Evolutionary conservation across 1,284 basidiomycete genomes (phyloP).

Genomic region (Porogramme epimiltina): DNA sequence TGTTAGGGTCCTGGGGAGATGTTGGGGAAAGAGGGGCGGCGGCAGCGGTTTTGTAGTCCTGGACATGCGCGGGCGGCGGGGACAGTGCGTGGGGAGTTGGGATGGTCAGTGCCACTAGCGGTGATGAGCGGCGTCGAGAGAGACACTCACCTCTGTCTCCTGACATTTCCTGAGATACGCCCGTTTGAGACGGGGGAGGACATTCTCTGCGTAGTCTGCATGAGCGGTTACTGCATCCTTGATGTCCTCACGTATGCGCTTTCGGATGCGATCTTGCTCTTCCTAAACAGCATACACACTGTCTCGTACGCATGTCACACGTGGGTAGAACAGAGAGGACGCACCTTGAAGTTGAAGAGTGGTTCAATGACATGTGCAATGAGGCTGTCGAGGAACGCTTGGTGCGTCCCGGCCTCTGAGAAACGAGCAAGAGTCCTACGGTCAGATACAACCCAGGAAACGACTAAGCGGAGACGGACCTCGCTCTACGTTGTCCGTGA

Average conservation of each 20-base stretch:
- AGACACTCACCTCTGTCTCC: constrained; percentile 72
- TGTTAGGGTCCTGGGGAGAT: constrained; percentile 26
- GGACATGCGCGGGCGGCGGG: not conserved
- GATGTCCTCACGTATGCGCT: constrained; percentile 87
- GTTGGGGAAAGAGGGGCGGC: constrained; percentile 35
- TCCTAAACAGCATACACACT: constrained; percentile 49
- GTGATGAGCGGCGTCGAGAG: not conserved
- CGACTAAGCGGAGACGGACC: constrained; percentile 44
- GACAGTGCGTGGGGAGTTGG: not conserved
- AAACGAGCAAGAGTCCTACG: not conserved
- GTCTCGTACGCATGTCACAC: constrained; percentile 2
- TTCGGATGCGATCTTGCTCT: constrained; percentile 84
- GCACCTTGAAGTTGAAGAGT: constrained; percentile 67
- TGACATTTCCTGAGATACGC: constrained; percentile 80
- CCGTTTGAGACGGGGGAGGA: constrained; percentile 77
- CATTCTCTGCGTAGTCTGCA: constrained; percentile 75
- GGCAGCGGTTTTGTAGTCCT: constrained; percentile 66
- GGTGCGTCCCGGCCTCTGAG: constrained; percentile 79
- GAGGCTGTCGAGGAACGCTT: constrained; percentile 74
- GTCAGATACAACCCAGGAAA: not conserved
- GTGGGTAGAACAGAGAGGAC: constrained; percentile 11
- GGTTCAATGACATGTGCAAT: constrained; percentile 73
- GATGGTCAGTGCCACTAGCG: not conserved
- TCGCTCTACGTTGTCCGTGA: constrained; percentile 82
- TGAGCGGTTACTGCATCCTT: constrained; percentile 76